Evolutionary conservation across 371 early-diverging fungal species (phyloP), one percentile per base, ranked within the genome.

Genomic region (Smittium culicis): DNA sequence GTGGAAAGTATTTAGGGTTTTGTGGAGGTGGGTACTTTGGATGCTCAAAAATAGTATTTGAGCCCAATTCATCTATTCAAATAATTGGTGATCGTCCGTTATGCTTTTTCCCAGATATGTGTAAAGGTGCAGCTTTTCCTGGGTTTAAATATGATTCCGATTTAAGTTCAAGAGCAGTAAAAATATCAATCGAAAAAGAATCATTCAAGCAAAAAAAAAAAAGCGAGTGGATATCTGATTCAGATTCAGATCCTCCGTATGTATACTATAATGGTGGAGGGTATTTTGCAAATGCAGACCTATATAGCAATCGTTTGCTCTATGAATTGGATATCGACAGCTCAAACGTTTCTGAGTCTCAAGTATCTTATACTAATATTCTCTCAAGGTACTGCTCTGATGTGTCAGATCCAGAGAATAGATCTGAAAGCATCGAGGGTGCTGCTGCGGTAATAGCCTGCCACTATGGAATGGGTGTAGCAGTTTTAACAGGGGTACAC

Each of bases 1-100:
- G 96, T 11, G 98, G 98, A 1, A 79, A 82, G 17, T 95, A 91
- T 72, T 75, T 93, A 35, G 98, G 98, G 0, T 79, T 98, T 20
- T 95, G 97, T 71, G 95, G 93, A 0, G 98, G 96, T 17, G 95
- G 86, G 0, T 93, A 94, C 72, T 94, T 89, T 76, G 94, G 82
- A 1, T 79, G 83, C 25, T 71, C 69, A 0, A 67, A 73, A 17
- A 83, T 90, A 34, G 87, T 85, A 67, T 96, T 96, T 78, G 93
- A 95, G 76, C 78, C 79, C 1, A 84, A 85, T 16, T 69, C 80
- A 24, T 64, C 69, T 1, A 71, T 88, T 71, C 81, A 85, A 68
- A 90, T 96, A 14, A 69, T 79, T 29, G 94, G 92, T 0, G 67
- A 79, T 3, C 79, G 94, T 35, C 85, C 85, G 35, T 75, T 96